Evolutionary conservation across 805 yeast genomes (phyloP), one percentile per base, ranked within the genome.

Genomic region (Grigorovia transvaalensis): DNA sequence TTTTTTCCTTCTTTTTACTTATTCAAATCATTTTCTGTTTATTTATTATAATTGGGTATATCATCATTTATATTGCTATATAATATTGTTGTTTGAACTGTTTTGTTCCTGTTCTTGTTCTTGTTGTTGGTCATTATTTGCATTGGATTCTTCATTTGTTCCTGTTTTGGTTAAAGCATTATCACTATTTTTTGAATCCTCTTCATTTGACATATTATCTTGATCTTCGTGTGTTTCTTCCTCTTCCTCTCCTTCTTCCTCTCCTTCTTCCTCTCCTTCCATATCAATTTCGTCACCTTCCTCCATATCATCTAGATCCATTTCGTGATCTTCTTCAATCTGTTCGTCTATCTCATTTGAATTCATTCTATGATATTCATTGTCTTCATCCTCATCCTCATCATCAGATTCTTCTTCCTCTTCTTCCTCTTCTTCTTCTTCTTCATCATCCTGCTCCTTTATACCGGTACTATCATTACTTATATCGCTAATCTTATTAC

Each of bases 401-500:
- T 57, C 59, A 30, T 52, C 53, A 44, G 27, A 23, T 23, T 23
- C 38, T 5, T 33, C 38, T 33, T 56, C 53, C 9, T 54, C 57
- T 1, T 56, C 59, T 2, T 53, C 58, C 15, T 50, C 53, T 20
- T 55, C 60, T 12, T 50, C 56, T 9, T 50, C 49, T 8, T 53
- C 56, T 35, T 35, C 5, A 7, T 54, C 53, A 30, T 45, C 50
- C 7, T 33, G 11, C 15, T 33, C 38, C 38, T 33, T 9, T 11
- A 13, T 38, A 38, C 8, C 15, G 17, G 42, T 13, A 38, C 3
- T 23, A 42, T 51, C 45, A 33, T 38, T n/a, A 38, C 17, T 13
- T 12, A n/a, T 9, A 19, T 46, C 51, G 33, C 52, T 50, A 2
- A 15, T n/a, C 5, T 50, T 46, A 41, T 54, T 49, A 18, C 56